These are phyloP conservation scores for Stemphylium beticola DNA, from an alignment of 2,329 filamentous ascomycete species.

Conservation along the genomic window DNA sequence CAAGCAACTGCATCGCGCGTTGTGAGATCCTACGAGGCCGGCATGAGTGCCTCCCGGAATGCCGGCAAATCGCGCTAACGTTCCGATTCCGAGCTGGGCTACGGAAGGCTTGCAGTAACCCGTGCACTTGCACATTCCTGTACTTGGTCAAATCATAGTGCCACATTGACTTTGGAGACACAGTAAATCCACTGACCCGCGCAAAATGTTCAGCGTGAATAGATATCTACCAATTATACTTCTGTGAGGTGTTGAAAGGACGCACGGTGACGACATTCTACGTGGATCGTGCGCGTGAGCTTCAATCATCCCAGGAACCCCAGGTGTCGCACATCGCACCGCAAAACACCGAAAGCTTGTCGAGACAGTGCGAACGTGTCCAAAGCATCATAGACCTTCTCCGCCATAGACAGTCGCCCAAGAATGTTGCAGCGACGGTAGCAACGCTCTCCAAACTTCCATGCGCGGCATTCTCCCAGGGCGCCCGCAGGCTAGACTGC, in stretches of 20 bases:
- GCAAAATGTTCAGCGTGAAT: neutral
- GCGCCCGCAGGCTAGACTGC: constrained; percentile 76
- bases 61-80: neutral
- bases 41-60: too few species aligned
- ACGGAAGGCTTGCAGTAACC: constrained; percentile 12
- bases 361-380: neutral
- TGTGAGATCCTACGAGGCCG: too few species aligned
- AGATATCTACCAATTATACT: neutral
- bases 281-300: constrained; percentile 45
- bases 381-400: neutral
- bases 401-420: neutral
- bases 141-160: neutral
- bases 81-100: constrained; percentile 15
- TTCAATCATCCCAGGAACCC: constrained; percentile 7
- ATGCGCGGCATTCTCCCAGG: constrained; percentile 84
- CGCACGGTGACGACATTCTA: constrained; percentile 28
- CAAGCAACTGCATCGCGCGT: too few species aligned
- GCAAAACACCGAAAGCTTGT: constrained; percentile 7
- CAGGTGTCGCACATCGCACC: constrained; percentile 16
- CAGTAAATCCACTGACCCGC: neutral
- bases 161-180: neutral
- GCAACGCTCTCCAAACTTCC: constrained; percentile 20
- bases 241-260: neutral
- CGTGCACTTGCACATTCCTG: neutral
- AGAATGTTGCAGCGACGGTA: constrained; percentile 27